phyloP scores from a whole-genome alignment of 129 eudicot genomes.

The Escallonia herrerae region DNA sequence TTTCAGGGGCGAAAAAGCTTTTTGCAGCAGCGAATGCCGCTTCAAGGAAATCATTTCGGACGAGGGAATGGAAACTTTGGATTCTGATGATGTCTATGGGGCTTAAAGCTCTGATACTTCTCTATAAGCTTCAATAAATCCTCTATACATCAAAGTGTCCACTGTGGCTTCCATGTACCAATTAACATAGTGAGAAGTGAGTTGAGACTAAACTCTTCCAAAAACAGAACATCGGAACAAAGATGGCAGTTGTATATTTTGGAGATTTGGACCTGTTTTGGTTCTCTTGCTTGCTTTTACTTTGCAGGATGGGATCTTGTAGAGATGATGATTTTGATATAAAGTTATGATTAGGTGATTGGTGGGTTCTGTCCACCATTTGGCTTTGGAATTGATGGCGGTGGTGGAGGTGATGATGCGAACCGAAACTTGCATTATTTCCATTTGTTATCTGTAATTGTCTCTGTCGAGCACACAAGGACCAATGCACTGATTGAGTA shows the following conservation, averaged over 20 bases:
- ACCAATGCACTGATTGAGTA: constrained; percentile 9
- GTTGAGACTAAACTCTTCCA: constrained; percentile 1
- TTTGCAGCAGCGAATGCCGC: constrained; percentile 75
- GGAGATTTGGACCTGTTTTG: constrained; percentile 10
- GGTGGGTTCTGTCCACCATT: constrained; percentile 1
- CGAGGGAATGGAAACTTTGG: constrained; percentile 26
- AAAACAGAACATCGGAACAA: neutral
- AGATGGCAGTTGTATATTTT: constrained; percentile 3
- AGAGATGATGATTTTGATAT: neutral
- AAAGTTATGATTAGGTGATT: constrained; percentile 11
- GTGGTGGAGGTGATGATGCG: neutral
- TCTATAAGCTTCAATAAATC: neutral
- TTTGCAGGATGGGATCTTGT: constrained; percentile 1
- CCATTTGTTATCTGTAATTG: neutral
- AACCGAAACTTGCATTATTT: neutral
- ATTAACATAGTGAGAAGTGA: neutral
- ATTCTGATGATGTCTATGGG: constrained; percentile 15
- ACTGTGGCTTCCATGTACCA: neutral
- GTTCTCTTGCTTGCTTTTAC: constrained; percentile 1
- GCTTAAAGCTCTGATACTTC: neutral
- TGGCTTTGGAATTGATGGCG: neutral
- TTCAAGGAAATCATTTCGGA: constrained; percentile 38
- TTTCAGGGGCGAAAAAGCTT: constrained; percentile 77
- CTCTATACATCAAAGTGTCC: neutral
- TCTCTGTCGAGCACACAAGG: neutral